Evolutionary conservation across 805 yeast genomes (phyloP), one percentile per base, ranked within the genome.

Genomic region (Metschnikowia sp.): DNA sequence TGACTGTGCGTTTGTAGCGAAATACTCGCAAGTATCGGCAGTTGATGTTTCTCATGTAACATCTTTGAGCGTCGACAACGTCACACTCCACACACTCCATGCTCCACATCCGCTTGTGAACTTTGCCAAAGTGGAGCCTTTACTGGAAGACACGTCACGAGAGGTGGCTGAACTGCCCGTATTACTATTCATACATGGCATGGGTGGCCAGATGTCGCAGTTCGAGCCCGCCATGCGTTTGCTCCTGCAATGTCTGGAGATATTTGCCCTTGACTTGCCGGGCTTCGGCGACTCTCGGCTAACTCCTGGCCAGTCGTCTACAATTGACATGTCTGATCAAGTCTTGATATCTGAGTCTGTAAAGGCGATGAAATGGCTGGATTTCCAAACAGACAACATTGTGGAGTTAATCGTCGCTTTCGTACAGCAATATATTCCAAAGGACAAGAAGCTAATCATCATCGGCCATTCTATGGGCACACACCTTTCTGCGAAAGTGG

Each of bases 181-280:
- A 2, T 64, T 86, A 6, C 65, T 88, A 2, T 79, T 89, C 47
- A 60, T 91, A 15, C 97, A 90, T 68, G 98, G 98, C 0, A 65
- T 92, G 18, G 98, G 97, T 1, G 98, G 98, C 2, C 92, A 84
- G 56, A 70, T 87, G 61, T 80, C 88, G 19, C 97, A 90, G 62
- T 91, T 91, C 62, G 94, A 87, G 58, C 82, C 84, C 1, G 67
- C 88, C 34, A 66, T 88, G 61, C 83, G 81, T 28, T 70, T 80
- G 43, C 78, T 87, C 54, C 69, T 84, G 32, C 82, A 79, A 53
- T 77, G 82, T 51, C 77, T 81, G 50, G 84, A 81, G 47, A 76
- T 89, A 15, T 59, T 86, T 36, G 79, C 91, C 0, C 55, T 91
- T 12, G 98, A 91, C 62, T 68, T 90, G 43, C 97, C 97, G 1